Evolutionary conservation across 805 yeast genomes (phyloP).

Genomic region (Priceomyces medius): DNA sequence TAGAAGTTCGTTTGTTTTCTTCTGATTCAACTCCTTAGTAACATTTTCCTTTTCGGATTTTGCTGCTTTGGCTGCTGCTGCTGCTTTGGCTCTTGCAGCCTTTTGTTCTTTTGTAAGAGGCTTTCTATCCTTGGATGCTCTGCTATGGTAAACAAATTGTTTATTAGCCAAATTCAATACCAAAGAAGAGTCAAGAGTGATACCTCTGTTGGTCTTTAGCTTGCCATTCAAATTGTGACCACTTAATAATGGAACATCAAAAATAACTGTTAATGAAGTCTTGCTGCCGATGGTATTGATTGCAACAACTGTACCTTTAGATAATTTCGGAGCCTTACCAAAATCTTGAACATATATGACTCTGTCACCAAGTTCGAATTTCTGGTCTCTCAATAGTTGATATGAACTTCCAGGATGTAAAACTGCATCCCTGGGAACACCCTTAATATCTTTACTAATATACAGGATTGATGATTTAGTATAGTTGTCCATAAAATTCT

Average conservation of each 20-base stretch:
- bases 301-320: conserved; percentile 87
- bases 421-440: conserved; percentile 83
- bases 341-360: conserved; percentile 79
- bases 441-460: conserved; percentile 59
- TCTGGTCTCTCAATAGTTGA: conserved; percentile 69
- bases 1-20: conserved; percentile 4
- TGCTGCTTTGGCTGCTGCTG: conserved; percentile 5
- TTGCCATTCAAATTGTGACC: conserved; percentile 83
- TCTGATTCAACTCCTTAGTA: conserved; percentile 10
- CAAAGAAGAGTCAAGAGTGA: conserved; percentile 76
- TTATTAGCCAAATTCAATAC: conserved; percentile 73
- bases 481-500: conserved; percentile 51
- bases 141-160: conserved; percentile 75
- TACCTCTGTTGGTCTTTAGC: conserved; percentile 74
- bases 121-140: conserved; percentile 48
- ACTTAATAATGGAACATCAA: conserved; percentile 79
- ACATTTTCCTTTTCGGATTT: conserved; percentile 9
- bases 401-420: conserved; percentile 72
- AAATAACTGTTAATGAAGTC: conserved; percentile 70
- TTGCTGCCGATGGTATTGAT: conserved; percentile 56
- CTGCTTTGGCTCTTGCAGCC: conserved; percentile 11
- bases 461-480: conserved; percentile 44
- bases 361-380: conserved; percentile 84
- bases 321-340: conserved; percentile 85
- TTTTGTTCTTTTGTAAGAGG: conserved; percentile 17